Percentiles rank a stretch among this genome's conserved stretches.
Conservation (phyloP, 2,329 filamentous ascomycete genomes). For the Xylariaceae sp. region DNA sequence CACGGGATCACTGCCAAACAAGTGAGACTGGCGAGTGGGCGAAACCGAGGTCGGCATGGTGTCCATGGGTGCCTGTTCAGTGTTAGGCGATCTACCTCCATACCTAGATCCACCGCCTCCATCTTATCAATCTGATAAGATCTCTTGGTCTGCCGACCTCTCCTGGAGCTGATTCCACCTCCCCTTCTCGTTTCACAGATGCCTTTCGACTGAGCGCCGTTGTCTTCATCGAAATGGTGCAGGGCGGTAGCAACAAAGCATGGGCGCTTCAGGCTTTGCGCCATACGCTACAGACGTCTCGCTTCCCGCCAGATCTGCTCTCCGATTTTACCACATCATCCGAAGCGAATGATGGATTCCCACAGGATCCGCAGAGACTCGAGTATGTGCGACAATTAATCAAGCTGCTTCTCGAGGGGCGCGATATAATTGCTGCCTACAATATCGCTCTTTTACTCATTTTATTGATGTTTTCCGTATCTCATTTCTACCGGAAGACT, state of each 20-base stretch:
- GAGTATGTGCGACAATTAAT: conserved; percentile 35
- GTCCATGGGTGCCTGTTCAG: too few relatives aligned
- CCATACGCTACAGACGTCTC: conserved; percentile 22
- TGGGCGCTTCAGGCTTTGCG: conserved; percentile 23
- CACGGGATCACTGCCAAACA: too few relatives aligned
- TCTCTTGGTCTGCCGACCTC: conserved; percentile 4
- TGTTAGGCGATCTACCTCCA: background rate
- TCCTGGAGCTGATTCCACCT: background rate
- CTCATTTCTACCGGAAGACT: conserved; percentile 24
- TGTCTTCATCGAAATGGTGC: conserved; percentile 15
- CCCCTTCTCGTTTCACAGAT: conserved; percentile 1
- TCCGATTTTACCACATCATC: conserved; percentile 6
- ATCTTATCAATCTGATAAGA: conserved; percentile 31
- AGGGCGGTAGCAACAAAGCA: conserved; percentile 3
- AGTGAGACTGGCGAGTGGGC: too few relatives aligned
- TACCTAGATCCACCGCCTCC: conserved; percentile 3
- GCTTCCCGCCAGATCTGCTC: conserved; percentile 5
- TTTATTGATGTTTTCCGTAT: conserved; percentile 28
- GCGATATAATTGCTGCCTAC: conserved; percentile 33
- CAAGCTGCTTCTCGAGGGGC: conserved; percentile 32
- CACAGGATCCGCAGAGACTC: conserved; percentile 32
- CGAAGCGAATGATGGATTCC: conserved; percentile 7
- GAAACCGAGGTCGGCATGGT: conserved; percentile 2
- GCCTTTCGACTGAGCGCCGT: background rate
- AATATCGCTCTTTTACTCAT: conserved; percentile 33